Conservation (phyloP, 352 stramenopile genomes). For the Globisporangium apiculatum region DNA sequence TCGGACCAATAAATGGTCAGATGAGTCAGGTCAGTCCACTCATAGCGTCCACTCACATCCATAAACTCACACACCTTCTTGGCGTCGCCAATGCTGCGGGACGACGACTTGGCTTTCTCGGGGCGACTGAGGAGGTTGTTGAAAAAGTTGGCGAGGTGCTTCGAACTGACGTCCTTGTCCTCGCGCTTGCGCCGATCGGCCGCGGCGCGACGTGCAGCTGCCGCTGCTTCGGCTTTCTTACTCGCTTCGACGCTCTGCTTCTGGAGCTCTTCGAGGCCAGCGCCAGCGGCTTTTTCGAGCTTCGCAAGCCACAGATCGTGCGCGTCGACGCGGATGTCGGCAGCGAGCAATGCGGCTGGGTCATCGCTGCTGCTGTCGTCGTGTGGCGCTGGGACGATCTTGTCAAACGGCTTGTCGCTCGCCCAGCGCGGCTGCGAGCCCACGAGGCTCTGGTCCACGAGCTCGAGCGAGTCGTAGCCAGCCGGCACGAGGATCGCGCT, state of each 20-base stretch:
- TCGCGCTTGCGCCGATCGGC: constrained; percentile 71
- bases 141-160: constrained; percentile 84
- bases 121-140: constrained; percentile 82
- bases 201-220: constrained; percentile 52
- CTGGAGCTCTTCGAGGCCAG: constrained; percentile 71
- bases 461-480: constrained; percentile 69
- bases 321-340: constrained; percentile 53
- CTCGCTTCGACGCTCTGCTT: constrained; percentile 82
- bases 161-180: constrained; percentile 81
- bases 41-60: not conserved
- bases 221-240: constrained; percentile 68
- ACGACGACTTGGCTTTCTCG: constrained; percentile 72
- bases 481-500: constrained; percentile 66
- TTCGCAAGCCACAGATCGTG: constrained; percentile 81
- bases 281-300: constrained; percentile 69
- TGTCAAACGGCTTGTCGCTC: constrained; percentile 73
- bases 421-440: constrained; percentile 71
- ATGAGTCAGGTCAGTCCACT: not conserved
- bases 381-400: constrained; percentile 60
- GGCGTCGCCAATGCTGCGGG: constrained; percentile 33
- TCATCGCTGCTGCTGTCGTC: constrained; percentile 34
- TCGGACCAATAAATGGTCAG: not conserved
- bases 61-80: constrained; percentile 39
- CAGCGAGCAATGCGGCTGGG: constrained; percentile 17
- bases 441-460: constrained; percentile 72